Evolutionary conservation across 805 yeast species (phyloP), one percentile per base, ranked within the genome.

Genomic region (Spencermartinsiella europaea): DNA sequence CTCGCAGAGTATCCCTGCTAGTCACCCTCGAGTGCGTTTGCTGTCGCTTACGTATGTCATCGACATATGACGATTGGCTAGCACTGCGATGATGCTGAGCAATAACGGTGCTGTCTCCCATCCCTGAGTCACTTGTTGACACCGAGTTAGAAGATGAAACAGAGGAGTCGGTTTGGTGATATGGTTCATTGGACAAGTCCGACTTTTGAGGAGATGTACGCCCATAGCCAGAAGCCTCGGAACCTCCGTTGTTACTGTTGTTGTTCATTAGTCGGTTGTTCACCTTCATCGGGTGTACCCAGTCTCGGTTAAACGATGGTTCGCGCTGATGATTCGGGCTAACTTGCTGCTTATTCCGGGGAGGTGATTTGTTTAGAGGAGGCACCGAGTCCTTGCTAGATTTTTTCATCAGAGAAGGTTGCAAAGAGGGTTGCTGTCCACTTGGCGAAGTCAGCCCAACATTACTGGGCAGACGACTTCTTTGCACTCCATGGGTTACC

Each of bases 261-360:
- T n/a, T n/a, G n/a, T n/a, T n/a, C n/a, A n/a, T n/a, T n/a, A n/a
- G n/a, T 25, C 12, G 7, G 20, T 34, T 34, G 7, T 5, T 22
- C 7, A 36, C 27, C 17, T 25, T 25, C 10, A 41, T 34, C 7
- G 52, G 56, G 15, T 27, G 56, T 15, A 40, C 45, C 59, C 59
- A 55, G 38, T 55, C 52, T 25, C 40, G 36, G 40, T 55, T 54
- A 39, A 55, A 55, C 20, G 59, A 55, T 16, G 57, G 40, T 1
- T 45, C 44, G 22, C 50, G 38, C 41, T 44, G 40, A 36, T 50
- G 54, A 4, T 16, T 17, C 28, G 25, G 45, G 10, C 17, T 16
- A 4, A 31, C 33, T 25, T 25, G 38, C 38, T 44, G 40, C 35
- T 50, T 52, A 5, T 16, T 21, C 21, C 22, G 48, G 17, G 16